phyloP scores from a whole-genome alignment of 2,329 filamentous ascomycete species.

The Sporothrix inflata region DNA sequence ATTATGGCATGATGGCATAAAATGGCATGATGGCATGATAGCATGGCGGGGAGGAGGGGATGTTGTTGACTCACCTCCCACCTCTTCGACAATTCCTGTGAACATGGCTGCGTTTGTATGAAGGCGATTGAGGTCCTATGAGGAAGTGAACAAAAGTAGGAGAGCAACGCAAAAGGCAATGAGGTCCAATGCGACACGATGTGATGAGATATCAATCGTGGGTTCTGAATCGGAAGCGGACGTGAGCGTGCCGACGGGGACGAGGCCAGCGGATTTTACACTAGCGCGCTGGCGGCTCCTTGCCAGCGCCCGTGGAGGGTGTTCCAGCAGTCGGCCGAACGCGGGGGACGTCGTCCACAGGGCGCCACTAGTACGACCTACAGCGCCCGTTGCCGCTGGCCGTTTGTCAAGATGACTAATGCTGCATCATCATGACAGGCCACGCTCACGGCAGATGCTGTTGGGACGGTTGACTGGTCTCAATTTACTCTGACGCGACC shows the following conservation, averaged over 20 bases:
- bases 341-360: background rate
- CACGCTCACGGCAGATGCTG: too few species aligned
- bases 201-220: background rate
- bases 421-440: background rate
- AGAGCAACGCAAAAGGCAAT: background rate
- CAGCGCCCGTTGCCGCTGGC: background rate
- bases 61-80: conserved; percentile 72
- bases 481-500: too few species aligned
- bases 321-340: conserved; percentile 5
- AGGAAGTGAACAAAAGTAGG: too few species aligned
- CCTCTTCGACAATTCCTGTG: conserved; percentile 88
- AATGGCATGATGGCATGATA: too few species aligned
- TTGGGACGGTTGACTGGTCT: too few species aligned
- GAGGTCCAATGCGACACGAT: too few species aligned
- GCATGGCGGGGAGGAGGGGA: conserved; percentile 8
- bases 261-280: background rate
- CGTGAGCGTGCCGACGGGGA: background rate
- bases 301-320: background rate
- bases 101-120: conserved; percentile 67
- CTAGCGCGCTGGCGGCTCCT: background rate
- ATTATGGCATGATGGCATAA: too few species aligned
- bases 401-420: conserved; percentile 17
- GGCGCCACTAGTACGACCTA: too few species aligned
- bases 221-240: background rate
- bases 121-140: background rate